Evolutionary conservation across 192 early-diverging fungal species (phyloP).

Genomic region (Dimargaris cristalligena): DNA sequence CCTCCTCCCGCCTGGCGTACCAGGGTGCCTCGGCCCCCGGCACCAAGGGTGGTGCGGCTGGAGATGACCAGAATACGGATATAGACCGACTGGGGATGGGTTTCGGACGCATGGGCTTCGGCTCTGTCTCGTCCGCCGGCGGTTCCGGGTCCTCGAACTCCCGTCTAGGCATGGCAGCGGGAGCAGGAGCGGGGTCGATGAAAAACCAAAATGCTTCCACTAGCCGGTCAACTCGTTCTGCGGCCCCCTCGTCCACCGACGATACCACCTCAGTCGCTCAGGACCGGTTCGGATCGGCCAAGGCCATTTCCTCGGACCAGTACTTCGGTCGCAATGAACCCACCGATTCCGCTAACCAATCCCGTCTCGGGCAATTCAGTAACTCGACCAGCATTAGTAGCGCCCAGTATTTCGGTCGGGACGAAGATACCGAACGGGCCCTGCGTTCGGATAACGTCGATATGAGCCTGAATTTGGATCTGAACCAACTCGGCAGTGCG

Average conservation of each 20-base stretch:
- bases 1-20: constrained; percentile 32
- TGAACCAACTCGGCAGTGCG: constrained; percentile 27
- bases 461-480: constrained; percentile 15
- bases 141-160: background rate
- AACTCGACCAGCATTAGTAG: constrained; percentile 63
- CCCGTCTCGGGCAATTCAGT: constrained; percentile 47
- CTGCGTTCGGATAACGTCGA: background rate
- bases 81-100: constrained; percentile 52
- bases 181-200: background rate
- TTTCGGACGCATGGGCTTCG: constrained; percentile 48
- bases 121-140: constrained; percentile 13
- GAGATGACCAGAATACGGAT: constrained; percentile 12
- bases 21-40: constrained; percentile 14
- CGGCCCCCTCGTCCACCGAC: background rate
- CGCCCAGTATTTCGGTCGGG: constrained; percentile 69
- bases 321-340: constrained; percentile 68
- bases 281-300: constrained; percentile 69
- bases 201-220: background rate
- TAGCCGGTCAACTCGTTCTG: background rate
- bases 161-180: background rate
- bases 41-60: constrained; percentile 15
- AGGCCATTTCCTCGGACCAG: constrained; percentile 82
- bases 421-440: constrained; percentile 25
- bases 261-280: constrained; percentile 30
- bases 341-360: constrained; percentile 12